phyloP scores from a whole-genome alignment of 2,329 filamentous ascomycete genomes.

The Sarocladiaceae sp. region DNA sequence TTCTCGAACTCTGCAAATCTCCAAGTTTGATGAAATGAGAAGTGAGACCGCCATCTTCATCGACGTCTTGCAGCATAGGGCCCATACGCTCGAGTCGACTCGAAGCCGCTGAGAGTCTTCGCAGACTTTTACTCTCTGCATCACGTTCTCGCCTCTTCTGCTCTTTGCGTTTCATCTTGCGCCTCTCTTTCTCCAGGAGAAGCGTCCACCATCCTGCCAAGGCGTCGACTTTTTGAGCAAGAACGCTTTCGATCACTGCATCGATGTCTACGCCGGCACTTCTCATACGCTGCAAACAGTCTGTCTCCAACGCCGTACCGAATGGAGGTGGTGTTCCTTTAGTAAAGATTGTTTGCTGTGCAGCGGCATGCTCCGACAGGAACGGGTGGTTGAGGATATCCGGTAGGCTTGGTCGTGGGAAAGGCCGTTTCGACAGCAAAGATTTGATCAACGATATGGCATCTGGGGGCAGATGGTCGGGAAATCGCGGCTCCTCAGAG shows the following conservation, averaged over 20 bases:
- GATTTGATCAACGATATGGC: slow-evolving; percentile 70
- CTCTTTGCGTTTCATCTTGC: slow-evolving; percentile 75
- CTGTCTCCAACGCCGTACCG: slow-evolving; percentile 79
- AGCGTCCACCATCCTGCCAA: slow-evolving; percentile 95
- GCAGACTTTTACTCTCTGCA: slow-evolving; percentile 68
- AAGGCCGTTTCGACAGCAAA: slow-evolving; percentile 84
- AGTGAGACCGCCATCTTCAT: slow-evolving; percentile 61
- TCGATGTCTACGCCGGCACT: slow-evolving; percentile 92
- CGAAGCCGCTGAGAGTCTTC: slow-evolving; percentile 82
- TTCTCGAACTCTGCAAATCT: slow-evolving; percentile 47
- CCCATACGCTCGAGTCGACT: slow-evolving; percentile 78
- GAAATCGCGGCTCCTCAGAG: slow-evolving; percentile 77
- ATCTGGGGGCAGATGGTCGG: slow-evolving; percentile 70
- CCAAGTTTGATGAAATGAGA: slow-evolving; percentile 36
- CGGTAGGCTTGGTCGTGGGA: slow-evolving; percentile 72
- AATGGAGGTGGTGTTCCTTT: slow-evolving; percentile 76
- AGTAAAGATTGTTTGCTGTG: slow-evolving; percentile 85
- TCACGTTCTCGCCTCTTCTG: slow-evolving; percentile 81
- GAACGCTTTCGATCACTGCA: slow-evolving; percentile 85
- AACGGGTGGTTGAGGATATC: slow-evolving; percentile 88
- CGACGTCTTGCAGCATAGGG: slow-evolving; percentile 68
- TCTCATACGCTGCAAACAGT: slow-evolving; percentile 86
- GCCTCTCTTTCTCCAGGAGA: slow-evolving; percentile 86
- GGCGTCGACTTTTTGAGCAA: slow-evolving; percentile 82
- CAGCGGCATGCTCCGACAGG: slow-evolving; percentile 75